Percentiles rank a stretch among this genome's conserved stretches.
These are phyloP conservation scores for Aurifilum marmelostoma DNA, from an alignment of 2,329 filamentous ascomycete species.

Conservation along the genomic window DNA sequence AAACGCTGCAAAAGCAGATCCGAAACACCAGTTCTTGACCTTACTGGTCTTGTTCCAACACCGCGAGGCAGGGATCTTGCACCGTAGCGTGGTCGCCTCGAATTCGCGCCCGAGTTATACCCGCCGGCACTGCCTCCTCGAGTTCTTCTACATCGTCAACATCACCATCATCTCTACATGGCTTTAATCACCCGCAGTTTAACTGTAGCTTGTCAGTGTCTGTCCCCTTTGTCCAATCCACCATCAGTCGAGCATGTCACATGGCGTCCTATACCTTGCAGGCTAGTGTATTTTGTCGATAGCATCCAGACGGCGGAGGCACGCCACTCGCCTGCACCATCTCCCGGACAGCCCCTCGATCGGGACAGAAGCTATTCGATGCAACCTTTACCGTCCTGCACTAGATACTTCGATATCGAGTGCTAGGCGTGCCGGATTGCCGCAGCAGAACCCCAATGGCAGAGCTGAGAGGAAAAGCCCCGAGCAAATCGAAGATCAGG, in stretches of 20 bases:
- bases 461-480: not conserved
- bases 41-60: not conserved
- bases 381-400: slow-evolving; percentile 2
- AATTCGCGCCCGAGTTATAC: not conserved
- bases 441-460: slow-evolving; percentile 6
- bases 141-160: slow-evolving; percentile 7
- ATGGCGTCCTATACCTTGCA: not conserved
- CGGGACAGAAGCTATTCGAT: slow-evolving; percentile 5
- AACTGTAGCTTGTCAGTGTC: not conserved
- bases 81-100: not conserved
- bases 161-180: not conserved
- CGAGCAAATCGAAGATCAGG: not conserved
- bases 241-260: not conserved
- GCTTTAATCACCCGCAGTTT: not conserved
- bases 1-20: slow-evolving; percentile 23
- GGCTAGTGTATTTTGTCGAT: not conserved
- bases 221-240: slow-evolving; percentile 2
- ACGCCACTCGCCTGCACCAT: not conserved
- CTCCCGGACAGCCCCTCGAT: not conserved
- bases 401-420: not conserved
- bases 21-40: slow-evolving; percentile 22
- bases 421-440: slow-evolving; percentile 14
- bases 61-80: not conserved
- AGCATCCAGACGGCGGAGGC: not conserved
- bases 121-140: slow-evolving; percentile 4